Base-by-base conservation (phyloP, 2,329 filamentous ascomycete genomes). In the Fusarium cyanostomum region DNA sequence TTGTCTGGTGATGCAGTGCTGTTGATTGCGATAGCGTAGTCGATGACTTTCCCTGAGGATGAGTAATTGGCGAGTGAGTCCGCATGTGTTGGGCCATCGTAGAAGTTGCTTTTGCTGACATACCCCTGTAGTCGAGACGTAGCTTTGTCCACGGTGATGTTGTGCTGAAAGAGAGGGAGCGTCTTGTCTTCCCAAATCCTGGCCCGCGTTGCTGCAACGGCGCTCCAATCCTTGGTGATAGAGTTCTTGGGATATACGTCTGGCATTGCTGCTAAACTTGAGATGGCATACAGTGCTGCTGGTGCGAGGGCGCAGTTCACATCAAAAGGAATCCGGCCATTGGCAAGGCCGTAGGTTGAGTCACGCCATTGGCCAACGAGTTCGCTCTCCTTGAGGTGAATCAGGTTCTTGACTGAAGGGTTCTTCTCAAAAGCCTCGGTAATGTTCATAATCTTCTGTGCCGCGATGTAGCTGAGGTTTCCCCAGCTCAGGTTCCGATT, bases 341-440 rank as follows among this genome's bases (percentile, higher is more conserved):
- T 85, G 2, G 84, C 87, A 12, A 89, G 71, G 12, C 88, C 86
- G 45, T 83, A 83, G 1, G 76, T 80, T 13, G 83, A 86, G 61
- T 90, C 87, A 43, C 87, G 80, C 87, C 87, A 90, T 69, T 90
- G 76, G 0, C 87, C 88, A 0, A 88, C 84, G 1, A 80, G 62
- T 58, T 88, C 73, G 7, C 76, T 80, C 0, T 81, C 68, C 56
- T 85, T 86, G 0, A 90, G 77, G 56, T 81, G 84, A 12, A 89
- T 82, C 3, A 90, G 75, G 28, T 89, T 89, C 0, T 79, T 77
- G 5, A 78, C 75, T 0, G 71, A 79, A 56, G 85, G 85, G 3
- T 81, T 80, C 1, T 77, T 73, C 9, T 82, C 81, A 64, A 89
- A 90, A 0, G 84, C 76, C 2, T 79, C 79, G 0, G 86, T 81